phyloP scores from a whole-genome alignment of 1,139 yeast species.

The Pichia sp. region DNA sequence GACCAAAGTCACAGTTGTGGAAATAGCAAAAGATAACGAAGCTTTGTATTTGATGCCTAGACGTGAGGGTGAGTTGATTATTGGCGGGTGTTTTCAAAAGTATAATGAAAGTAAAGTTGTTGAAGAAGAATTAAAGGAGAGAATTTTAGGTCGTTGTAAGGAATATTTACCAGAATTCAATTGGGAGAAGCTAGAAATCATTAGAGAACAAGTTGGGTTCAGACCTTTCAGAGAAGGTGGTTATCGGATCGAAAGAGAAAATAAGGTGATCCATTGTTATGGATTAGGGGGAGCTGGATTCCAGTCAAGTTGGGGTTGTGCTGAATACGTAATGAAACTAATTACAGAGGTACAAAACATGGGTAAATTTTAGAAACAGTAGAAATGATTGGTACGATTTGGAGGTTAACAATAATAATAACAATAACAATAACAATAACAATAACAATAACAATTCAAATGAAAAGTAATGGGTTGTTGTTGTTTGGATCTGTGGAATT shows the following conservation, averaged over 20 bases:
- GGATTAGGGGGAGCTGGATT: conserved; percentile 51
- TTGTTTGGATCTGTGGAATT: no score
- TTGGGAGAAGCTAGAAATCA: conserved; percentile 31
- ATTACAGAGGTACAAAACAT: not conserved
- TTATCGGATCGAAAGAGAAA: conserved; percentile 23
- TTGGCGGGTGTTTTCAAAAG: conserved; percentile 41
- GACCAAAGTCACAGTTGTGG: conserved; percentile 19
- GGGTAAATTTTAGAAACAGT: conserved; percentile 2
- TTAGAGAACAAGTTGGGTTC: conserved; percentile 40
- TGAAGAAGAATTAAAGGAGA: conserved; percentile 31
- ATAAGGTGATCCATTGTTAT: conserved; percentile 33
- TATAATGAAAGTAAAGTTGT: conserved; percentile 23
- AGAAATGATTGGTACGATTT: no score
- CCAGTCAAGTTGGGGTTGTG: conserved; percentile 27
- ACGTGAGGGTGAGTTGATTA: conserved; percentile 44
- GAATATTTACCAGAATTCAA: conserved; percentile 35
- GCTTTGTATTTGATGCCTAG: conserved; percentile 42
- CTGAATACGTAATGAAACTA: conserved; percentile 1
- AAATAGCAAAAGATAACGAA: conserved; percentile 30
- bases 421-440: no score
- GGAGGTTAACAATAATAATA: no score
- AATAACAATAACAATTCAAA: no score
- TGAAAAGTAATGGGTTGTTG: no score
- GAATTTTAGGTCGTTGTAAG: conserved; percentile 35
- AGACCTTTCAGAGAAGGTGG: conserved; percentile 46